These are phyloP conservation scores for Xerocomus brunneocitrinus DNA, from an alignment of 768 basidiomycete genomes.

Conservation along the genomic window DNA sequence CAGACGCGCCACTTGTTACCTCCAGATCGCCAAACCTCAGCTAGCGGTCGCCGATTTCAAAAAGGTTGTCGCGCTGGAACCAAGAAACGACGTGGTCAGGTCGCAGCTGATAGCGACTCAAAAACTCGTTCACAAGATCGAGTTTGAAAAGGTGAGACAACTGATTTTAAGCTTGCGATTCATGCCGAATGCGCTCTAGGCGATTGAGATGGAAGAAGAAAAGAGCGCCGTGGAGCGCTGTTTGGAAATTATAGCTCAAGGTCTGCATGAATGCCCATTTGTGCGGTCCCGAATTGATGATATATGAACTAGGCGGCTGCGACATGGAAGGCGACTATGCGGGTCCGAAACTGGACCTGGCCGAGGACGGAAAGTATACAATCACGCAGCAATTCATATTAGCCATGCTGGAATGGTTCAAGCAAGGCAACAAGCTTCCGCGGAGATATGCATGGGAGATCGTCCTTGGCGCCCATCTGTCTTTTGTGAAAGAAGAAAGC, in stretches of 20 bases:
- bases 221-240: constrained; percentile 74
- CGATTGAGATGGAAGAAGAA: constrained; percentile 90
- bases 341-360: constrained; percentile 65
- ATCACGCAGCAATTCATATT: constrained; percentile 78
- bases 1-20: constrained; percentile 85
- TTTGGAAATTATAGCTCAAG: constrained; percentile 72
- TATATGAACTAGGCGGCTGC: constrained; percentile 56
- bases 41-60: constrained; percentile 85
- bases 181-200: constrained; percentile 40
- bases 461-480: constrained; percentile 75
- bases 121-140: constrained; percentile 84
- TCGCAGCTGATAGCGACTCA: constrained; percentile 82
- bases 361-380: constrained; percentile 60
- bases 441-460: constrained; percentile 96
- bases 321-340: constrained; percentile 67
- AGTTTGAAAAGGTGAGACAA: constrained; percentile 78
- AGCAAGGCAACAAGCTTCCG: constrained; percentile 87
- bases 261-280: constrained; percentile 33
- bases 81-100: constrained; percentile 76
- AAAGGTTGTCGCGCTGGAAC: constrained; percentile 78
- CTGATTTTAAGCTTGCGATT: neutral
- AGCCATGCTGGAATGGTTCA: constrained; percentile 89
- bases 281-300: constrained; percentile 4
- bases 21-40: constrained; percentile 86
- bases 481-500: constrained; percentile 73